A percentile compares a stretch with the other conserved stretches of the same genome.
Conservation (phyloP, 345 rosid species). For the Brassica nigra region DNA sequence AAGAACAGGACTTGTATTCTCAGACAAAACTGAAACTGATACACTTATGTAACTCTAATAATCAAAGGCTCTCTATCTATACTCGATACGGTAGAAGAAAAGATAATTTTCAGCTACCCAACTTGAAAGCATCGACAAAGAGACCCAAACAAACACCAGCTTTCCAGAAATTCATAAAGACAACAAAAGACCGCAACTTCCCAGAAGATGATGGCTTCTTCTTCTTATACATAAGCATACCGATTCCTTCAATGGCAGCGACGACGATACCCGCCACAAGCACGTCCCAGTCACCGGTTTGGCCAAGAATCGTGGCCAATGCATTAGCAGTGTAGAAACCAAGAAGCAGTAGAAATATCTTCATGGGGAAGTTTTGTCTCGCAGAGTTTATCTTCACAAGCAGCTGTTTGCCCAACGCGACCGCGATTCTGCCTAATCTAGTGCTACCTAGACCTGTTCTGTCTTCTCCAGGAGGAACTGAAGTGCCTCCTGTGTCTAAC, state of each 20-base stretch:
- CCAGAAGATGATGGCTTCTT: slow-evolving; percentile 53
- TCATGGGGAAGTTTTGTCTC: slow-evolving; percentile 87
- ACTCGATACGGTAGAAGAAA: neutral
- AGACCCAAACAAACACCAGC: slow-evolving; percentile 96
- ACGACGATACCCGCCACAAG: slow-evolving; percentile 92
- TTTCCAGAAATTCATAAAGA: slow-evolving; percentile 90
- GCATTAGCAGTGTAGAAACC: slow-evolving; percentile 99
- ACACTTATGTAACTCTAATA: neutral
- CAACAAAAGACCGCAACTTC: slow-evolving; percentile 71
- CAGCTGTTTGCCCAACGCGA: slow-evolving; percentile 72
- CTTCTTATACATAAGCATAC: slow-evolving; percentile 83
- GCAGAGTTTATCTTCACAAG: slow-evolving; percentile 77
- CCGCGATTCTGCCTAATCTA: slow-evolving; percentile 80
- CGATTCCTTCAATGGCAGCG: slow-evolving; percentile 94
- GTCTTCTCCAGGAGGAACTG: slow-evolving; percentile 48
- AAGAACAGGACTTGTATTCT: neutral
- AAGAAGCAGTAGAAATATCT: slow-evolving; percentile 76
- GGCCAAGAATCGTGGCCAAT: slow-evolving; percentile 93
- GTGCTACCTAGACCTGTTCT: slow-evolving; percentile 72
- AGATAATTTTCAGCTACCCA: slow-evolving; percentile 59
- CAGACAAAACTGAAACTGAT: neutral
- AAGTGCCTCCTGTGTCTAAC: slow-evolving; percentile 74
- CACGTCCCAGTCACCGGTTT: slow-evolving; percentile 98
- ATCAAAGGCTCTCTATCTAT: neutral
- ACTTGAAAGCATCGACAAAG: slow-evolving; percentile 95